Base-by-base conservation (phyloP, 2,329 filamentous ascomycete genomes). In the Pseudonectria buxi region DNA sequence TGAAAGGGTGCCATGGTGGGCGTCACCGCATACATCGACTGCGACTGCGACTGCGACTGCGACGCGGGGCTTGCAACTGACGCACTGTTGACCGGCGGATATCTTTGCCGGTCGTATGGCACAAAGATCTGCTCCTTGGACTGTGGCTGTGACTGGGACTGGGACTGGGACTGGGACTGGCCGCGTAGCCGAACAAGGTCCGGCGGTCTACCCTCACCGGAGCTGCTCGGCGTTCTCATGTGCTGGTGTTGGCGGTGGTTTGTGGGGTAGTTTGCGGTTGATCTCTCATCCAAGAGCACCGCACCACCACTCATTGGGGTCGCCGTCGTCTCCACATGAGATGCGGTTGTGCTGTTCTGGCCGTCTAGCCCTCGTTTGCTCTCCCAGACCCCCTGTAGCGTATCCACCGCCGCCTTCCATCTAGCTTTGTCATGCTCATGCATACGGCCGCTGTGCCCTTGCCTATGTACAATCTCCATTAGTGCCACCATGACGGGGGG, bases 401-500 rank as follows among this genome's bases (percentile, higher is more conserved):
- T 44, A 7, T 49, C 43, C 24, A 56, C 44, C 10, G 51, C 45
- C 3, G 49, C 33, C 28, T 50, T 46, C 61, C 60, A 64, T 29
- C 51, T 56, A 6, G 33, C 35, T 33, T 52, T 53, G 29, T 64
- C 61, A 26, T 55, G 48, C n/a, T 55, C 54, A 32, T 53, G 54
- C 45, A 63, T 53, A 24, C 52, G 51, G 15, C 46, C 49, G 13
- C 47, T 42, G 36, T 55, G 51, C 2, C 54, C 50, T 14, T 56
- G 50, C 10, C 41, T 48, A n/a, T 57, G 53, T 12, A 61, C 54
- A 38, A 63, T 56, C n/a, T 55, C 50, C 42, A 65, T 54, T 28
- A 62, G 44, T 3, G 46, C 54, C 11, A 57, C 47, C 18, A 62
- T 46, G 29, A 64, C 33, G 5, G 61, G 60, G 4, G 61, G 58